A percentile compares a stretch with the other conserved stretches of the same genome.
These are phyloP conservation scores for Claviceps quebecensis DNA, from an alignment of 2,329 filamentous ascomycete species.

Conservation along the genomic window DNA sequence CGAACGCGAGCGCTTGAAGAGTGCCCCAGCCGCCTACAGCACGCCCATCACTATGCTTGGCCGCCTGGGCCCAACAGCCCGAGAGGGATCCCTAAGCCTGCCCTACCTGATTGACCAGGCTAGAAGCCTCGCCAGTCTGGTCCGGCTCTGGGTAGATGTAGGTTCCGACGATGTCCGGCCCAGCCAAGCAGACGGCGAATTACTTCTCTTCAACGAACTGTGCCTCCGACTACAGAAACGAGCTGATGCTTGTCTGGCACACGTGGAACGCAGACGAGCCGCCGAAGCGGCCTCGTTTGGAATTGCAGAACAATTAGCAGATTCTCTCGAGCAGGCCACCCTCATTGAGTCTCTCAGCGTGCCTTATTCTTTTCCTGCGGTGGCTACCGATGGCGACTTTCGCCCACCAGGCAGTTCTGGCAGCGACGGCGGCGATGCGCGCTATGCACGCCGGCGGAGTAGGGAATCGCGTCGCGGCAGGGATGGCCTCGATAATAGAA, in stretches of 20 bases:
- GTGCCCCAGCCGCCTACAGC: slow-evolving; percentile 72
- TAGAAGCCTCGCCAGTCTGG: slow-evolving; percentile 68
- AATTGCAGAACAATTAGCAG: slow-evolving; percentile 25
- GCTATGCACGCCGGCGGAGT: slow-evolving; percentile 14
- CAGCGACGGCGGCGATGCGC: slow-evolving; percentile 24
- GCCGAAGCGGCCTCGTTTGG: slow-evolving; percentile 19
- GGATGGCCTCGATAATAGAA: slow-evolving; percentile 15
- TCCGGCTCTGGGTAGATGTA: slow-evolving; percentile 63
- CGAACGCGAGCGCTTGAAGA: slow-evolving; percentile 44
- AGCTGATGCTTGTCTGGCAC: slow-evolving; percentile 36
- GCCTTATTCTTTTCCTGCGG: slow-evolving; percentile 16
- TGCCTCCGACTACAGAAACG: slow-evolving; percentile 36
- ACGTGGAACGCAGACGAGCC: slow-evolving; percentile 31
- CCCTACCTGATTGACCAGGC: slow-evolving; percentile 88
- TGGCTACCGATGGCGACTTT: slow-evolving; percentile 15
- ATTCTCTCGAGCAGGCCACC: slow-evolving; percentile 32
- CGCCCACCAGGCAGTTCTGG: slow-evolving; percentile 35
- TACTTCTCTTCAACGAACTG: slow-evolving; percentile 37
- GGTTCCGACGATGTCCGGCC: slow-evolving; percentile 25
- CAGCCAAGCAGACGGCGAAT: slow-evolving; percentile 29
- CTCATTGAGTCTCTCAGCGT: slow-evolving; percentile 21
- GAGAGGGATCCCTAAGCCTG: slow-evolving; percentile 84
- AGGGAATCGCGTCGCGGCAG: slow-evolving; percentile 17
- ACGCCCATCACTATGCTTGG: slow-evolving; percentile 84
- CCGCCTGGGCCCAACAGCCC: slow-evolving; percentile 62